Base-by-base conservation (phyloP, 495 filamentous ascomycete genomes). In the Lasiosphaeria ovina region DNA sequence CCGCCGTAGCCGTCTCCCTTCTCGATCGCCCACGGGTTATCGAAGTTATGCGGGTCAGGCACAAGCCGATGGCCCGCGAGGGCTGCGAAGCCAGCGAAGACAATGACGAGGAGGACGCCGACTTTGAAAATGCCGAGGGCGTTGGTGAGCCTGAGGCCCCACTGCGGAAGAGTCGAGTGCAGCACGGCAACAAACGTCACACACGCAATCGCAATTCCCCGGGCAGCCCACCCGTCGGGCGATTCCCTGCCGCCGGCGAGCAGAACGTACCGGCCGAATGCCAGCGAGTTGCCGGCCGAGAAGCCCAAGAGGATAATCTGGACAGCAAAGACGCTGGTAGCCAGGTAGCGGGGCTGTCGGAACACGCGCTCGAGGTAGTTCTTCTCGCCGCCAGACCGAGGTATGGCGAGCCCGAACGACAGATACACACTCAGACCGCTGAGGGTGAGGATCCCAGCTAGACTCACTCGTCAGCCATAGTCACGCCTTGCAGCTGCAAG, bases 181-280 rank as follows among this genome's bases (percentile, higher is more conserved):
- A 89, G 73, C 0, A 82, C 73, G 12, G 81, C 76, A 0, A 84
- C 82, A 44, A 88, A 77, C 52, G 83, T 85, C 4, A 69, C 64
- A 61, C 68, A 70, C 14, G 80, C 82, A 14, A 89, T 69, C 1
- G 80, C 87, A 57, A 89, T 80, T 33, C 76, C 81, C 32, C 86
- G 82, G 51, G 84, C 81, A 45, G 79, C 79, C 82, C 85, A 89
- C n/a, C 79, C 76, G 59, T 83, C 81, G 4, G 61, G 55, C 24
- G 81, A 77, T 14, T 83, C 66, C 54, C 67, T 71, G 32, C 83
- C 80, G 0, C 83, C 76, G 0, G 86, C 87, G 62, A 81, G 82
- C 67, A 89, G 81, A 45, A 87, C 78, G 66, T 89, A 89, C 55
- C 85, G 75, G 52, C 86, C 87, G 40, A 89, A 87, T 3, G 87